A percentile compares a stretch with the other conserved stretches of the same genome.
These are phyloP conservation scores for Vaccinium darrowii DNA, from an alignment of 148 eudicot genomes.

Conservation along the genomic window DNA sequence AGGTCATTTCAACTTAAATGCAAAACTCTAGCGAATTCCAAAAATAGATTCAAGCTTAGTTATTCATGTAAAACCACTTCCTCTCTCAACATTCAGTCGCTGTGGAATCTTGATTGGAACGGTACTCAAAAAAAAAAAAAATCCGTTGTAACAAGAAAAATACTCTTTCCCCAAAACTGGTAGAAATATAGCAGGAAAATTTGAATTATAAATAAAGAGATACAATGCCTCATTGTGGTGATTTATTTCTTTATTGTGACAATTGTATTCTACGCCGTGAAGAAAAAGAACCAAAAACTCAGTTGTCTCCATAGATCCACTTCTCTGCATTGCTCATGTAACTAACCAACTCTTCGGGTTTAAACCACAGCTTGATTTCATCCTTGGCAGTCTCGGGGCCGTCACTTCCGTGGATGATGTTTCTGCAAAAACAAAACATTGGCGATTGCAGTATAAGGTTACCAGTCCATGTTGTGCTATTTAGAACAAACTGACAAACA, in stretches of 20 bases:
- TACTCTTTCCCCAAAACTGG: neutral
- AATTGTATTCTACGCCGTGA: neutral
- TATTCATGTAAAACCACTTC: neutral
- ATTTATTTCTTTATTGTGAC: conserved; percentile 19
- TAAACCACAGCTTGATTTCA: conserved; percentile 90
- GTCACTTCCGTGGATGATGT: conserved; percentile 95
- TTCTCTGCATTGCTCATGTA: conserved; percentile 81
- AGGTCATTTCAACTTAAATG: neutral
- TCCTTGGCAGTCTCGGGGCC: conserved; percentile 98
- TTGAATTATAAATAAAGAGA: neutral
- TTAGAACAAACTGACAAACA: neutral
- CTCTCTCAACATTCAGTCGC: neutral
- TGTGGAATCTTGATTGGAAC: neutral
- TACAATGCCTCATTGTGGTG: neutral
- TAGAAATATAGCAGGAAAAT: neutral
- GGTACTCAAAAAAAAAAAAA: neutral
- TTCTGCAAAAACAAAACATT: conserved; percentile 36
- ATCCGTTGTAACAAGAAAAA: neutral
- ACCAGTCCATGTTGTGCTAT: neutral
- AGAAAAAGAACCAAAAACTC: conserved; percentile 13
- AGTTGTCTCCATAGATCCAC: conserved; percentile 84
- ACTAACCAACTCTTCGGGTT: conserved; percentile 82
- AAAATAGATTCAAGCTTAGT: neutral
- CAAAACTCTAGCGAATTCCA: neutral
- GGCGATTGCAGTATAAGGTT: neutral